Percentiles rank a stretch among this genome's conserved stretches.
Conservation (phyloP, 805 yeast species). For the Lipomyces orientalis region DNA sequence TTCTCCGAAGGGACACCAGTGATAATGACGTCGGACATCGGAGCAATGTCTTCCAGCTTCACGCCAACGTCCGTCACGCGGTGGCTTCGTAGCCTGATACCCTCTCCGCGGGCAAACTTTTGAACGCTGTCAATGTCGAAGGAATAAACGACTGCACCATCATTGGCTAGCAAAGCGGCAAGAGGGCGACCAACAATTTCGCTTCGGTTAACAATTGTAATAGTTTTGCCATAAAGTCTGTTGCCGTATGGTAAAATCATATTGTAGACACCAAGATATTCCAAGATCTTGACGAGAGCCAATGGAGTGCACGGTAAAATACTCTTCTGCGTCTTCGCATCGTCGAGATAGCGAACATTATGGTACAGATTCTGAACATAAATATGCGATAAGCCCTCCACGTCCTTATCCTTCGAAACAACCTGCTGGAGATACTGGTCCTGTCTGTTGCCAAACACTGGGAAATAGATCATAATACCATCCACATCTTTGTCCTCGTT, state of each 20-base stretch:
- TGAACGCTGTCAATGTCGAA: slow-evolving; percentile 88
- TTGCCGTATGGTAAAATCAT: slow-evolving; percentile 83
- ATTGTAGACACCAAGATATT: slow-evolving; percentile 87
- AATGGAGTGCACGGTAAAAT: slow-evolving; percentile 96
- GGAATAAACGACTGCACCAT: slow-evolving; percentile 95
- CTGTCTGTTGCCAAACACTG: slow-evolving; percentile 93
- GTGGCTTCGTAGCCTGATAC: slow-evolving; percentile 79
- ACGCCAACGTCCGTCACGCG: slow-evolving; percentile 66
- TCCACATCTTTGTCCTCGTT: slow-evolving; percentile 75
- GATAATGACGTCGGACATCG: slow-evolving; percentile 84
- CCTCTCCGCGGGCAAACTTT: slow-evolving; percentile 92
- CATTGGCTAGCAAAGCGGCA: slow-evolving; percentile 94
- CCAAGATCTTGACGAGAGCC: slow-evolving; percentile 91
- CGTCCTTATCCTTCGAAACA: slow-evolving; percentile 89
- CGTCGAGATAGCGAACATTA: slow-evolving; percentile 83
- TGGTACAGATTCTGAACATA: slow-evolving; percentile 95
- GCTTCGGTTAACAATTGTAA: slow-evolving; percentile 88
- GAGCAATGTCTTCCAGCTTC: slow-evolving; percentile 68
- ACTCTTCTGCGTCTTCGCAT: slow-evolving; percentile 71
- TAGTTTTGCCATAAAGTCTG: slow-evolving; percentile 88
- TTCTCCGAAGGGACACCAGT: slow-evolving; percentile 90
- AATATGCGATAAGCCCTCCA: slow-evolving; percentile 90
- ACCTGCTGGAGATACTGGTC: slow-evolving; percentile 96
- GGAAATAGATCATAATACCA: slow-evolving; percentile 97
- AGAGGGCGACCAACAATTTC: slow-evolving; percentile 98